A percentile compares a stretch with the other conserved stretches of the same genome.
Conservation (phyloP, 768 basidiomycete genomes). For the Podaxis rugospora region DNA sequence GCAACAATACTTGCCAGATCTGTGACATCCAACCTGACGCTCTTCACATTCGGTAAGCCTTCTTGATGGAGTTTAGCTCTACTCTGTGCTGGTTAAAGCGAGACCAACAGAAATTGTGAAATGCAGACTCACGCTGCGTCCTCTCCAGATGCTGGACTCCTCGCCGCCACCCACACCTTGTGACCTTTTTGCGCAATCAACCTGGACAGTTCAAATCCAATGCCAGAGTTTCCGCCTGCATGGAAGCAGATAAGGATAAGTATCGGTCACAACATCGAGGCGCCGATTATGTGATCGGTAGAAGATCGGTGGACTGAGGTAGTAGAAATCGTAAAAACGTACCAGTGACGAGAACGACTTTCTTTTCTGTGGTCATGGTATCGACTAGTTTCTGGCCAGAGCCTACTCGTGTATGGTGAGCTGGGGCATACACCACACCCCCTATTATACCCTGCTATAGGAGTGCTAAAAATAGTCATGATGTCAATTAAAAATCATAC, state of each 20-base stretch:
- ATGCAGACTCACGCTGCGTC: slow-evolving; percentile 33
- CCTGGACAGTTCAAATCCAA: slow-evolving; percentile 41
- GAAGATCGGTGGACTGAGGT: background rate
- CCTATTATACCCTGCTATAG: background rate
- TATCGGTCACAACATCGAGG: background rate
- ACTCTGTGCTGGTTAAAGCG: background rate
- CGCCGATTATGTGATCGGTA: background rate
- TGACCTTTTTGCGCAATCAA: slow-evolving; percentile 39
- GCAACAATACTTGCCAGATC: slow-evolving; percentile 27
- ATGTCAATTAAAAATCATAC: background rate
- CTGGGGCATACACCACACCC: too few relatives aligned
- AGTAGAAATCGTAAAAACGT: background rate
- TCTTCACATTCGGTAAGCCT: slow-evolving; percentile 24
- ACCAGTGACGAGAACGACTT: slow-evolving; percentile 39
- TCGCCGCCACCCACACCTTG: slow-evolving; percentile 39
- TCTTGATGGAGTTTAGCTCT: slow-evolving; percentile 29
- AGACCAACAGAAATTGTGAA: background rate
- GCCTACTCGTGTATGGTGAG: too few relatives aligned
- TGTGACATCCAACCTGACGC: slow-evolving; percentile 37
- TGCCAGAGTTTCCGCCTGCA: slow-evolving; percentile 40
- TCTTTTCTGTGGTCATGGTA: slow-evolving; percentile 11
- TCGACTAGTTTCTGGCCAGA: background rate
- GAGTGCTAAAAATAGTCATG: background rate
- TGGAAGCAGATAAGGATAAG: background rate
- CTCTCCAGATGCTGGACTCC: slow-evolving; percentile 33